Conservation (phyloP, 2,329 filamentous ascomycete species). For the Pseudocercospora ulei region DNA sequence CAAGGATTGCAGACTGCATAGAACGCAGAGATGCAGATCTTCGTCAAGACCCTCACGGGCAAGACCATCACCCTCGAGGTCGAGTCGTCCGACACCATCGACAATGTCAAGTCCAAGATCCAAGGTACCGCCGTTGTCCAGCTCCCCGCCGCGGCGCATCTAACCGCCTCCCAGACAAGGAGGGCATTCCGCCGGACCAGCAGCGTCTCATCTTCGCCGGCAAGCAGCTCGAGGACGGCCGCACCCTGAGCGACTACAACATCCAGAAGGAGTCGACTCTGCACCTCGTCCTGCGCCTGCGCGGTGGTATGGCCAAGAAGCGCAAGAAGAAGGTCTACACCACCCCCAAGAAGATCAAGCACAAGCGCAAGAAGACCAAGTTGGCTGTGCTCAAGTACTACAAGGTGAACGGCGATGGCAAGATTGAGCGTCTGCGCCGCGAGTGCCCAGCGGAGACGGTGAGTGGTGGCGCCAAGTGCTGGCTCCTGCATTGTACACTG, state of each 20-base stretch:
- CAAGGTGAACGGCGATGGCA: slow-evolving; percentile 99
- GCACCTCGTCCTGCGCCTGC: slow-evolving; percentile 93
- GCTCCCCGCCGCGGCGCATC: slow-evolving; percentile 3
- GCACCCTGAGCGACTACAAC: slow-evolving; percentile 99
- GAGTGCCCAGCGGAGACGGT: slow-evolving; percentile 91
- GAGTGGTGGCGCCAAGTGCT: slow-evolving; percentile 38
- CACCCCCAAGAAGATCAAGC: slow-evolving; percentile 99
- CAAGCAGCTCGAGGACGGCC: slow-evolving; percentile 99
- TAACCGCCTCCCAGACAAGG: slow-evolving; percentile 67
- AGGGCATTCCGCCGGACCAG: slow-evolving; percentile 97
- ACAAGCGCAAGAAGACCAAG: slow-evolving; percentile 99
- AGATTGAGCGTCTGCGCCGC: slow-evolving; percentile 97
- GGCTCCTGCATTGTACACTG: slow-evolving; percentile 1
- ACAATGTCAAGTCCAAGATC: slow-evolving; percentile 99
- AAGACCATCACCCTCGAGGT: slow-evolving; percentile 99
- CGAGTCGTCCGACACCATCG: slow-evolving; percentile 97
- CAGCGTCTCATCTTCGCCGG: slow-evolving; percentile 99
- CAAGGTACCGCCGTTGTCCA: slow-evolving; percentile 45
- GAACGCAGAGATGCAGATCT: slow-evolving; percentile 54
- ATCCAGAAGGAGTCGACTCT: slow-evolving; percentile 99
- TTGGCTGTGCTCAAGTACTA: slow-evolving; percentile 99
- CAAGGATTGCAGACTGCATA: neutral
- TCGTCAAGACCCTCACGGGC: slow-evolving; percentile 97
- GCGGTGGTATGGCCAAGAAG: slow-evolving; percentile 95
- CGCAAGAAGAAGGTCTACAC: slow-evolving; percentile 99